Conservation (phyloP, 2,329 filamentous ascomycete species). For the Neoscytalidium dimidiatum region DNA sequence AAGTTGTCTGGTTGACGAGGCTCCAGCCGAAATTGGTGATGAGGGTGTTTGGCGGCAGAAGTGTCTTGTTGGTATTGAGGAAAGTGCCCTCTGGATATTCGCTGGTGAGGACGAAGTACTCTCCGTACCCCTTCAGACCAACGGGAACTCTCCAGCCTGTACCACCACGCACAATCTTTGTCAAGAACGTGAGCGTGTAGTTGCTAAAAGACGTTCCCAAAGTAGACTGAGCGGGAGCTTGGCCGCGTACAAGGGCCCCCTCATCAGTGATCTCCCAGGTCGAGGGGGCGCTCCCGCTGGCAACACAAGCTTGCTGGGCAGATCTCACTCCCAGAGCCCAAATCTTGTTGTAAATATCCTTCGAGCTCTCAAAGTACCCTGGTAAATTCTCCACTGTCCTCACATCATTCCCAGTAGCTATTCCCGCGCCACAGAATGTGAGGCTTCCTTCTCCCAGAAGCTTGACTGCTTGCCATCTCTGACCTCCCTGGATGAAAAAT, state of each 20-base stretch:
- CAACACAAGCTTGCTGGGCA: constrained; percentile 39
- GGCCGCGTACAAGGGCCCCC: constrained; percentile 39
- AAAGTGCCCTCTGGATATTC: constrained; percentile 26
- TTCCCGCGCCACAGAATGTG: constrained; percentile 34
- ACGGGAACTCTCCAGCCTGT: constrained; percentile 39
- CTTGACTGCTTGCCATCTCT: constrained; percentile 43
- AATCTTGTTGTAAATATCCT: constrained; percentile 36
- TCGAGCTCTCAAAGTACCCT: constrained; percentile 32
- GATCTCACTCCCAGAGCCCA: constrained; percentile 42
- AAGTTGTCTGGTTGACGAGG: constrained; percentile 40
- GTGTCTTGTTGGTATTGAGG: constrained; percentile 37
- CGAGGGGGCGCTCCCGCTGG: constrained; percentile 39
- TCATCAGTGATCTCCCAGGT: constrained; percentile 37
- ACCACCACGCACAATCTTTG: constrained; percentile 42
- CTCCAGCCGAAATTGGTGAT: constrained; percentile 37
- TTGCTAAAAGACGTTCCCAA: constrained; percentile 30
- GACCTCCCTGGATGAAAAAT: constrained; percentile 44
- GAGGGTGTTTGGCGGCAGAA: constrained; percentile 39
- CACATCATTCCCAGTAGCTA: constrained; percentile 32
- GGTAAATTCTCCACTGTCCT: constrained; percentile 28
- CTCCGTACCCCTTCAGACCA: neutral
- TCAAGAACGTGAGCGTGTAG: constrained; percentile 41
- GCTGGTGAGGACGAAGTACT: constrained; percentile 12
- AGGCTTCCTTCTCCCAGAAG: constrained; percentile 38
- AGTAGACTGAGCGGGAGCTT: constrained; percentile 32